Evolutionary conservation across 176 grass and related monocot genomes (phyloP).

Genomic region (Poa pratensis): DNA sequence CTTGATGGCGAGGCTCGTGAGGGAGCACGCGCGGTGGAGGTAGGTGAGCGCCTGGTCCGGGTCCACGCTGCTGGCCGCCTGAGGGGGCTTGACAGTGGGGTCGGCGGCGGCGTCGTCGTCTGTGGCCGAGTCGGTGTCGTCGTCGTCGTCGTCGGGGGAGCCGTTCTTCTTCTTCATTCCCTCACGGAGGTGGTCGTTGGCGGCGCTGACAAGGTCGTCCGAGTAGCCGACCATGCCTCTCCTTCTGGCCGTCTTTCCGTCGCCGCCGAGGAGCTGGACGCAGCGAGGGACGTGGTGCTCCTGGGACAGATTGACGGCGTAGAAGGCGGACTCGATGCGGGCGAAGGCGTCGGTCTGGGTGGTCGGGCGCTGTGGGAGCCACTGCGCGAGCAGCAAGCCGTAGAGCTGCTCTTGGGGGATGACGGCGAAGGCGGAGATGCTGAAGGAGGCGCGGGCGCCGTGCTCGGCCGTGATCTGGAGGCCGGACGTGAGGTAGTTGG

Average conservation of each 20-base stretch:
- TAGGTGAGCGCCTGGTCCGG: not conserved
- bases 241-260: too few species aligned
- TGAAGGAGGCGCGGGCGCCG: not conserved
- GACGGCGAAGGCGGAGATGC: not conserved
- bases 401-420: conserved; percentile 1
- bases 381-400: not conserved
- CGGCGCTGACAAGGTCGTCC: not conserved
- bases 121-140: not conserved
- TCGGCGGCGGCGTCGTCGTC: too few species aligned
- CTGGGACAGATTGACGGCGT: not conserved
- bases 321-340: conserved; percentile 7
- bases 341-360: not conserved
- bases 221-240: not conserved
- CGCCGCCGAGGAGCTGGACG: not conserved
- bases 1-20: not conserved
- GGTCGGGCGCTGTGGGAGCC: not conserved
- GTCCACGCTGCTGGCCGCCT: not conserved
- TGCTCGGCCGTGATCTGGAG: not conserved
- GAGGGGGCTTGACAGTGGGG: not conserved
- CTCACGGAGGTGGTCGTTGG: not conserved
- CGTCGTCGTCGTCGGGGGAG: not conserved
- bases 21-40: not conserved
- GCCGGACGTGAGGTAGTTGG: not conserved
- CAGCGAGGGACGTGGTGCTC: conserved; percentile 6
- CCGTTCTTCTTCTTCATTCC: not conserved